These are phyloP conservation scores for Solanum peruvianum DNA, from an alignment of 257 asterid species.

Conservation along the genomic window DNA sequence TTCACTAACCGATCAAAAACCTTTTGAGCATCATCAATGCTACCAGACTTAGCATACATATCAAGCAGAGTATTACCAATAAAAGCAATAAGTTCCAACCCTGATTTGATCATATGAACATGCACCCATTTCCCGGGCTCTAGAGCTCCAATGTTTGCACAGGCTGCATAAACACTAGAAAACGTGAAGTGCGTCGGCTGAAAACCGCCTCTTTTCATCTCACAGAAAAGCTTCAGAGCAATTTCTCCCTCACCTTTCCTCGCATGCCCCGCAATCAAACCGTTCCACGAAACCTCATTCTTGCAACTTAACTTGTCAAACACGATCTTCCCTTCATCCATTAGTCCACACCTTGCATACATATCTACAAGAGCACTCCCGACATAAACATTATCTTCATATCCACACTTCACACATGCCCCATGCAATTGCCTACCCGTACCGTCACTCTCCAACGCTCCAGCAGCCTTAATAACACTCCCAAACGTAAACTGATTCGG, in stretches of 20 bases:
- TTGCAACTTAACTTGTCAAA: slow-evolving; percentile 36
- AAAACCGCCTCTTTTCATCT: slow-evolving; percentile 56
- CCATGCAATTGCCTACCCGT: slow-evolving; percentile 59
- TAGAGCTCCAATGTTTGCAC: slow-evolving; percentile 59
- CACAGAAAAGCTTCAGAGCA: slow-evolving; percentile 39
- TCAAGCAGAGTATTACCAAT: slow-evolving; percentile 74
- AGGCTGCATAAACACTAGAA: slow-evolving; percentile 60
- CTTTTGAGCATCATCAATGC: slow-evolving; percentile 56
- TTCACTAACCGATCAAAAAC: slow-evolving; percentile 46
- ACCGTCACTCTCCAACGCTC: slow-evolving; percentile 21
- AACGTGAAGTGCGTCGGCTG: slow-evolving; percentile 61
- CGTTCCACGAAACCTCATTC: slow-evolving; percentile 81
- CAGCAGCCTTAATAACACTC: slow-evolving; percentile 61
- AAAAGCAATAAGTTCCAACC: slow-evolving; percentile 44
- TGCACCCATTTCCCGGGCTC: slow-evolving; percentile 86
- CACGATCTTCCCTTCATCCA: slow-evolving; percentile 39
- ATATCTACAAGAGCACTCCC: slow-evolving; percentile 79
- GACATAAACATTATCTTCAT: slow-evolving; percentile 45
- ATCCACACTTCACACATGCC: slow-evolving; percentile 42
- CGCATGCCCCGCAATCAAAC: slow-evolving; percentile 64
- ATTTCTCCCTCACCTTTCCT: slow-evolving; percentile 52
- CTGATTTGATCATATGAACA: slow-evolving; percentile 56
- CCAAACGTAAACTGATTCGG: slow-evolving; percentile 75
- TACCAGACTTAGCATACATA: slow-evolving; percentile 82
- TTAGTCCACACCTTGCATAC: slow-evolving; percentile 44